Evolutionary conservation across 2,329 filamentous ascomycete genomes (phyloP), one percentile per base, ranked within the genome.

Genomic region (Clarireedia hainanense): DNA sequence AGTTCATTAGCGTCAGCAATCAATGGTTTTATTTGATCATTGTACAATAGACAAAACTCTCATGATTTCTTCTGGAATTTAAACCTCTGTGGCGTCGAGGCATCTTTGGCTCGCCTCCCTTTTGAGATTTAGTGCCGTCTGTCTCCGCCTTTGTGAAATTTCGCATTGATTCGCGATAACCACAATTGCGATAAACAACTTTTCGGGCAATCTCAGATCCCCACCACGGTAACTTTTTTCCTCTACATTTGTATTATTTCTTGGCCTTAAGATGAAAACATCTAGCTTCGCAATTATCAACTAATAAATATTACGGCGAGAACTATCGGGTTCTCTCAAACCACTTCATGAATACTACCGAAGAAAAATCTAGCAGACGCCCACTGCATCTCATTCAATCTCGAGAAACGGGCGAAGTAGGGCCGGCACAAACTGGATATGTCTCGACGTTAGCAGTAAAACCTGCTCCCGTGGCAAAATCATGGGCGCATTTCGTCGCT

Each of bases 401-500:
- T 49, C 75, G 83, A 46, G 84, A 87, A 66, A 80, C 78, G 14
- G 83, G 83, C 37, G 80, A 80, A 56, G 71, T 77, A 4, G 66
- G 78, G 3, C 77, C 80, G 40, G n/a, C 58, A 10, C 52, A 74
- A 73, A 53, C 67, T 58, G 55, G 67, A 69, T 69, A 72, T 71
- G 73, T 67, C 47, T 54, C 67, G 2, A 63, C 68, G 59, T 65
- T 74, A 70, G 68, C 69, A 55, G 57, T 65, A 17, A 67, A 68
- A 58, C 66, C 69, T 27, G 58, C 63, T 39, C 78, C 80, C 2
- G 80, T 80, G 65, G 77, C 84, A 65, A 91, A 91, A 71, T 91
- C 90, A 71, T 95, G 90, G 88, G 88, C 91, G 59, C 91, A 96
- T 76, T 86, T 96, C 67, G 80, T 96, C 57, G 91, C 91, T 54